Conservation (phyloP, 1,284 basidiomycete species). For the Ustilago trichophora region DNA sequence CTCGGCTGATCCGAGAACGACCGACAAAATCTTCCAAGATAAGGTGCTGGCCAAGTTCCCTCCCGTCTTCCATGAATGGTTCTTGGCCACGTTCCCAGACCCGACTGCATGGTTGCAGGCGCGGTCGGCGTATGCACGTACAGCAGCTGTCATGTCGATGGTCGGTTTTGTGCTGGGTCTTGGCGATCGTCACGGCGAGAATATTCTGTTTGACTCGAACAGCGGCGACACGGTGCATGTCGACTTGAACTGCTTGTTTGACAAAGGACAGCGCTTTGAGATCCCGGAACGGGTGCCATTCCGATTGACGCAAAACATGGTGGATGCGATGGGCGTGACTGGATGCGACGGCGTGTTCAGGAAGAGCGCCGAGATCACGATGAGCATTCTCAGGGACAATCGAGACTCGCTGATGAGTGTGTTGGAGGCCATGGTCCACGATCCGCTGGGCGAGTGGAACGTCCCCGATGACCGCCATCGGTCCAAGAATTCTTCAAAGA, state of each 20-base stretch:
- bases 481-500: conserved; percentile 23
- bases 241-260: conserved; percentile 98
- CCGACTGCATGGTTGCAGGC: conserved; percentile 92
- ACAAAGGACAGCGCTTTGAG: conserved; percentile 87
- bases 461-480: conserved; percentile 69
- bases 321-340: conserved; percentile 91
- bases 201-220: conserved; percentile 89
- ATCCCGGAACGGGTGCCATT: conserved; percentile 94
- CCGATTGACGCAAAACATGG: conserved; percentile 90
- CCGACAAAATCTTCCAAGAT: conserved; percentile 72
- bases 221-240: conserved; percentile 95
- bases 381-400: conserved; percentile 87
- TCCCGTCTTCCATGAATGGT: conserved; percentile 97
- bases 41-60: conserved; percentile 73
- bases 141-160: conserved; percentile 98
- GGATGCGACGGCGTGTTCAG: conserved; percentile 95
- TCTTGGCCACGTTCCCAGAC: conserved; percentile 94
- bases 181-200: conserved; percentile 97
- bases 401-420: conserved; percentile 95
- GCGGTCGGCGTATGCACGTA: conserved; percentile 85
- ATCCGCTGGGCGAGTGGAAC: conserved; percentile 96
- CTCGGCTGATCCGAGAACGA: conserved; percentile 69
- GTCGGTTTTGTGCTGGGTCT: conserved; percentile 95
- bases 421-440: conserved; percentile 95
- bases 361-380: conserved; percentile 88